Conservation (phyloP, 2,329 filamentous ascomycete genomes). For the Fusarium marasasianum region DNA sequence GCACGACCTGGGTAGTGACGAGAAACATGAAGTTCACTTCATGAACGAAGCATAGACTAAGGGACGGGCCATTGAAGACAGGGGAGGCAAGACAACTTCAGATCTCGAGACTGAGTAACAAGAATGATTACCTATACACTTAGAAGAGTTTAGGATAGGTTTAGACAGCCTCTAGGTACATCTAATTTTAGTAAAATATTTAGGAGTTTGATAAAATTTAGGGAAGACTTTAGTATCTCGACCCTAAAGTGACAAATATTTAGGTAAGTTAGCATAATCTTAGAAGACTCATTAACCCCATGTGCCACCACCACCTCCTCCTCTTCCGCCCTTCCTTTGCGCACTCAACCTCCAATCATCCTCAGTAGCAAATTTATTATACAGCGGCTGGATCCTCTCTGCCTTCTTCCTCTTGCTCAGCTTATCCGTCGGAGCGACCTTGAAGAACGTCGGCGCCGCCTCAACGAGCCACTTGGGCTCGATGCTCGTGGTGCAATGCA, state of each 20-base stretch:
- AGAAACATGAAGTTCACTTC: background rate
- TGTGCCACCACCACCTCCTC: slow-evolving; percentile 87
- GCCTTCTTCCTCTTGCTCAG: slow-evolving; percentile 92
- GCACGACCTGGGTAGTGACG: background rate
- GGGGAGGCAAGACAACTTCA: background rate
- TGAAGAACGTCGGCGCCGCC: slow-evolving; percentile 98
- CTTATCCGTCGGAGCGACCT: slow-evolving; percentile 87
- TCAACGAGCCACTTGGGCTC: slow-evolving; percentile 96
- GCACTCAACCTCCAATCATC: slow-evolving; percentile 95
- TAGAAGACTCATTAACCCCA: slow-evolving; percentile 69
- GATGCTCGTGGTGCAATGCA: slow-evolving; percentile 92
- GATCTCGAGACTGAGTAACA: background rate
- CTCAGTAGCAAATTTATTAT: slow-evolving; percentile 90
- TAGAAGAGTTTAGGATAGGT: too few relatives aligned
- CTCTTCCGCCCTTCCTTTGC: slow-evolving; percentile 84
- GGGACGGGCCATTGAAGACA: background rate
- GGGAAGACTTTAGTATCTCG: background rate
- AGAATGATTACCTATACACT: background rate
- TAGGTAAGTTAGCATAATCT: background rate
- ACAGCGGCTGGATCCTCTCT: slow-evolving; percentile 93
- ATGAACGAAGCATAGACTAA: background rate
- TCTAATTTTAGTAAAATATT: background rate
- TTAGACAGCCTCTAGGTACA: rapidly evolving
- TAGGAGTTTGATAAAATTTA: background rate
- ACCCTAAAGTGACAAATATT: background rate